Conservation (phyloP, 75 land plant genomes). For the Gnetum montanum region DNA sequence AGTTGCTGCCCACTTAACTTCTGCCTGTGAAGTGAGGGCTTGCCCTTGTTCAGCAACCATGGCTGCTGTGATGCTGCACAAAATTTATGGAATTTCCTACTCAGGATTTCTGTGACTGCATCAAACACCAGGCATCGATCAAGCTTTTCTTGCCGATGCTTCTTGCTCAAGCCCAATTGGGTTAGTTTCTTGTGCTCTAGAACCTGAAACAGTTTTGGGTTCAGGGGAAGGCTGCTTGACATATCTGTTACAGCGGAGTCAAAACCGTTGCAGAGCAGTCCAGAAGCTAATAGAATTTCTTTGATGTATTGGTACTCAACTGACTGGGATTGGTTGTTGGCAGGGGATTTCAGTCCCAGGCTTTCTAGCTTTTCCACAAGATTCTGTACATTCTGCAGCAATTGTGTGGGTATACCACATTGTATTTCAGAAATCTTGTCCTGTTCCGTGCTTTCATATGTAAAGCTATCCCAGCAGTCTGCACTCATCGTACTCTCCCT, state of each 20-base stretch:
- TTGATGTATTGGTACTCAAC: conserved; percentile 46
- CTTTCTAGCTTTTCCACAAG: conserved; percentile 40
- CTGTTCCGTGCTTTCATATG: background rate
- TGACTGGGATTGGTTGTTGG: conserved; percentile 12
- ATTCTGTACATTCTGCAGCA: conserved; percentile 24
- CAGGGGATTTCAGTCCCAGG: conserved; percentile 15
- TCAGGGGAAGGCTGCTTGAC: conserved; percentile 41
- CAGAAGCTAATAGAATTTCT: conserved; percentile 55
- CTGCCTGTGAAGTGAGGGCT: background rate
- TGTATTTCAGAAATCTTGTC: background rate
- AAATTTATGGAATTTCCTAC: conserved; percentile 18
- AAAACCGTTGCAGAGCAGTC: conserved; percentile 33
- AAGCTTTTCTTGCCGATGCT: conserved; percentile 14
- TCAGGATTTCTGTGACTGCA: conserved; percentile 65
- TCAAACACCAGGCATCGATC: conserved; percentile 65
- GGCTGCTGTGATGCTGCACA: conserved; percentile 4
- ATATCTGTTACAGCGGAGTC: conserved; percentile 12
- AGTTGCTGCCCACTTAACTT: conserved; percentile 25
- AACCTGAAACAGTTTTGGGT: conserved; percentile 50
- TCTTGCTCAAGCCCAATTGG: background rate
- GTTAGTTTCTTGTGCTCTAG: conserved; percentile 43
- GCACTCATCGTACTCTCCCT: background rate
- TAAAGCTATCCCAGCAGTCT: conserved; percentile 1
- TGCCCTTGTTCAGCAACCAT: background rate
- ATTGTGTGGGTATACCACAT: conserved; percentile 15